Percentiles rank a stretch among this genome's conserved stretches.
phyloP scores from a whole-genome alignment of 2,329 filamentous ascomycete genomes.

The Arthrobotrys sinensis region DNA sequence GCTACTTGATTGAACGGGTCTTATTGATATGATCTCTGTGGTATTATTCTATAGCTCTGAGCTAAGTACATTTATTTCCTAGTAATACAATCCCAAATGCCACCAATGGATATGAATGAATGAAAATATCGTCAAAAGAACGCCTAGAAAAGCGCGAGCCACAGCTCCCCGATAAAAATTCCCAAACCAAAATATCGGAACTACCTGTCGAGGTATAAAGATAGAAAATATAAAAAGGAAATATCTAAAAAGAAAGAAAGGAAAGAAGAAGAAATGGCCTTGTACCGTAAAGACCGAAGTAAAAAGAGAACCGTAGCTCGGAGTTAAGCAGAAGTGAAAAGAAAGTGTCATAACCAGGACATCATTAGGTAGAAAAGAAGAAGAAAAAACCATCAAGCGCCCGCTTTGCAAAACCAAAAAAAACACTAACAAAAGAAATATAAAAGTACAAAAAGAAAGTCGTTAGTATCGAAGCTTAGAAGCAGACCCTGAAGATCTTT shows the following conservation, averaged over 20 bases:
- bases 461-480: slow-evolving; percentile 8
- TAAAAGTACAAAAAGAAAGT: slow-evolving; percentile 10
- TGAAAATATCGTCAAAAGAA: slow-evolving; percentile 2
- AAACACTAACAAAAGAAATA: slow-evolving; percentile 50
- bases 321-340: slow-evolving; percentile 10
- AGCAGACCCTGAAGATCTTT: slow-evolving; percentile 12
- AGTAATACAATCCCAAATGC: background rate
- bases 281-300: slow-evolving; percentile 8
- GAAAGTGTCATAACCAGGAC: slow-evolving; percentile 12
- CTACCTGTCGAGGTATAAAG: background rate
- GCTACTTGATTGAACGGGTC: too few species aligned
- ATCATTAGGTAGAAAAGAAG: slow-evolving; percentile 9
- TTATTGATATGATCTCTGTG: background rate
- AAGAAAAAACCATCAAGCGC: slow-evolving; percentile 21
- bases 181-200: background rate
- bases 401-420: slow-evolving; percentile 26
- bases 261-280: slow-evolving; percentile 19
- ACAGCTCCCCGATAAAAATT: too few species aligned
- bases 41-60: slow-evolving; percentile 12
- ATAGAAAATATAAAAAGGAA: slow-evolving; percentile 2
- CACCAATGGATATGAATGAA: background rate
- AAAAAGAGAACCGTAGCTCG: slow-evolving; percentile 13
- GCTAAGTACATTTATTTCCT: slow-evolving; percentile 2
- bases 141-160: too few species aligned
- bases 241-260: slow-evolving; percentile 21